Percentiles rank a stretch among this genome's conserved stretches.
These are phyloP conservation scores for Ocimum tenuiflorum DNA, from an alignment of 257 asterid genomes.

Conservation along the genomic window DNA sequence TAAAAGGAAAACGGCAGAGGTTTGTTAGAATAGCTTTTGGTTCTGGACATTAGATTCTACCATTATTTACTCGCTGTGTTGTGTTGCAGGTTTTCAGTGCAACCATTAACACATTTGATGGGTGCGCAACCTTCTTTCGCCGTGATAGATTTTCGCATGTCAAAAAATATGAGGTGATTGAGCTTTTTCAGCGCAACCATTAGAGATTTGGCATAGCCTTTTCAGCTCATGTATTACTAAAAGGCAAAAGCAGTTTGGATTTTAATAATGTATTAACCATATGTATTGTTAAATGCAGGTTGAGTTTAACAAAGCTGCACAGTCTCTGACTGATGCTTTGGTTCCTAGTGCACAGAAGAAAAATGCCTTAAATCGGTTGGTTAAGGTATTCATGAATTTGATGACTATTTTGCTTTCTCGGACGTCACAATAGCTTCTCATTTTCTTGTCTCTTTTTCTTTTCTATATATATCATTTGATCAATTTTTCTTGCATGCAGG, in stretches of 20 bases:
- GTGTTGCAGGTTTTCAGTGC: slow-evolving; percentile 59
- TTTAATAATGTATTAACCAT: slow-evolving; percentile 37
- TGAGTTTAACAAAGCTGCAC: slow-evolving; percentile 98
- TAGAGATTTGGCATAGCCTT: slow-evolving; percentile 1
- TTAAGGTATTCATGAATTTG: slow-evolving; percentile 45
- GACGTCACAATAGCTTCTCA: not conserved
- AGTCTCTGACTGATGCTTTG: slow-evolving; percentile 82
- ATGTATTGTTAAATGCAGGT: slow-evolving; percentile 42
- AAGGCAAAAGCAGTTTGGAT: slow-evolving; percentile 62
- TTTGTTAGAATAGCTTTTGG: slow-evolving; percentile 26
- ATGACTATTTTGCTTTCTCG: not conserved
- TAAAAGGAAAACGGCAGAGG: slow-evolving; percentile 85
- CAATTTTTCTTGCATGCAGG: slow-evolving; percentile 40
- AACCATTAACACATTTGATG: slow-evolving; percentile 53
- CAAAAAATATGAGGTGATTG: slow-evolving; percentile 88
- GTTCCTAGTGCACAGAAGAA: slow-evolving; percentile 81
- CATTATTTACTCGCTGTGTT: slow-evolving; percentile 11
- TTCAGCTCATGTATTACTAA: not conserved
- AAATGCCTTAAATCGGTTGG: slow-evolving; percentile 71
- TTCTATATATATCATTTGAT: not conserved
- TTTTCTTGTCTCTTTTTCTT: not conserved
- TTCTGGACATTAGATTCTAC: slow-evolving; percentile 6
- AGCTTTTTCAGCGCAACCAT: too few species aligned
- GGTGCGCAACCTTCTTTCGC: slow-evolving; percentile 99
- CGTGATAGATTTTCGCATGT: slow-evolving; percentile 92